Conservation (phyloP, 805 yeast species). For the Wickerhamomyces subpelliculosus region DNA sequence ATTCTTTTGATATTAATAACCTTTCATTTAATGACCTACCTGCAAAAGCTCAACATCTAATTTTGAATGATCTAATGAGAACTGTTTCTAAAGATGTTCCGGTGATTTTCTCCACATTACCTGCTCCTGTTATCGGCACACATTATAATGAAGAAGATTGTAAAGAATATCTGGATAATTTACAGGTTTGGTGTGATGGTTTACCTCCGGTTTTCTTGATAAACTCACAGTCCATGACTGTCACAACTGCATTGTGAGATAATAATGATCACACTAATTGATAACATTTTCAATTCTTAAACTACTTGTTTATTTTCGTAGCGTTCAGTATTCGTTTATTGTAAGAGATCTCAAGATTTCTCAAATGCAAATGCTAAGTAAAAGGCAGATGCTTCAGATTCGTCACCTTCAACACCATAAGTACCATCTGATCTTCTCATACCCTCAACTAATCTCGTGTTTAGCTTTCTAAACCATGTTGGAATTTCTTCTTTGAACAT, state of each 20-base stretch:
- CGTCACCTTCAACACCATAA: constrained; percentile 83
- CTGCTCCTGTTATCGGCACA: constrained; percentile 81
- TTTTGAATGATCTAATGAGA: constrained; percentile 80
- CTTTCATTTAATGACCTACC: constrained; percentile 80
- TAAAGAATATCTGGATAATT: constrained; percentile 64
- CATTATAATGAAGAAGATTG: constrained; percentile 65
- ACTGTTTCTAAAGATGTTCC: constrained; percentile 56
- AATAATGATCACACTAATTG: too few relatives aligned
- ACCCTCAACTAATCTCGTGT: constrained; percentile 58
- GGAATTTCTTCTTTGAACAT: constrained; percentile 79
- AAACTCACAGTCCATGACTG: constrained; percentile 93
- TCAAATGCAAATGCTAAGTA: constrained; percentile 81
- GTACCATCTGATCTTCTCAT: constrained; percentile 73
- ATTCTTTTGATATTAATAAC: constrained; percentile 28
- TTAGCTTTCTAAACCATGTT: constrained; percentile 47
- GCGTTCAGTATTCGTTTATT: background rate
- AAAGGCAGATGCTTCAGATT: constrained; percentile 81
- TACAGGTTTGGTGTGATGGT: constrained; percentile 75
- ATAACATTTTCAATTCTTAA: too few relatives aligned
- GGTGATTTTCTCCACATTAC: constrained; percentile 81
- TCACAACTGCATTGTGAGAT: constrained; percentile 84
- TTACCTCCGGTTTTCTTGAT: constrained; percentile 79
- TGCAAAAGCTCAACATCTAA: constrained; percentile 83
- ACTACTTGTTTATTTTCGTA: too few relatives aligned
- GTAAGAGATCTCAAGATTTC: constrained; percentile 23